phyloP scores from a whole-genome alignment of 2,329 filamentous ascomycete genomes.

The Lecanicillium sp. region DNA sequence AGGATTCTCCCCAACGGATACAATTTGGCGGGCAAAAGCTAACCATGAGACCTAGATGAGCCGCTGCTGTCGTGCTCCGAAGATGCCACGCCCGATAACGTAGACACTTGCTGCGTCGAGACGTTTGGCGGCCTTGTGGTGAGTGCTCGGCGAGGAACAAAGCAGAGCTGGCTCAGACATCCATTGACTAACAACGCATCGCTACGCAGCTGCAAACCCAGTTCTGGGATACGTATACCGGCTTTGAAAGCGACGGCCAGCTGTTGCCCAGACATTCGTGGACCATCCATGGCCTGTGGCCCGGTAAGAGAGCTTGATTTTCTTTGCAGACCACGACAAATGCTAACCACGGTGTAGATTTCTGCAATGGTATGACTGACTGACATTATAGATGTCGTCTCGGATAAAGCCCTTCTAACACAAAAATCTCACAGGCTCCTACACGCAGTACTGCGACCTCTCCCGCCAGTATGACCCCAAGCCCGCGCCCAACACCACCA shows the following conservation, averaged over 20 bases:
- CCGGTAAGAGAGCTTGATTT: conserved; percentile 19
- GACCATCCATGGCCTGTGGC: conserved; percentile 55
- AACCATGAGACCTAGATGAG: conserved; percentile 13
- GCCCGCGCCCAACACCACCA: conserved; percentile 57
- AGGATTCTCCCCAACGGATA: neutral
- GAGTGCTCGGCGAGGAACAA: conserved; percentile 9
- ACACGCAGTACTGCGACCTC: conserved; percentile 61
- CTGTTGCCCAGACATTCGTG: conserved; percentile 48
- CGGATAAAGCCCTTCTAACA: neutral
- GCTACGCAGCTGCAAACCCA: conserved; percentile 44
- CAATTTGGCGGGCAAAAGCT: neutral
- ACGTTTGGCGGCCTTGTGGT: conserved; percentile 55
- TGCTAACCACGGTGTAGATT: conserved; percentile 23
- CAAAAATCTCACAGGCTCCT: conserved; percentile 38
- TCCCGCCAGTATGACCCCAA: conserved; percentile 55
- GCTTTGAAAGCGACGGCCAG: conserved; percentile 49
- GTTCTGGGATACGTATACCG: conserved; percentile 59
- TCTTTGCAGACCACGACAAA: neutral
- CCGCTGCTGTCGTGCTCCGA: conserved; percentile 41
- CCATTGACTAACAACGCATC: neutral
- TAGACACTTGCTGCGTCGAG: conserved; percentile 58
- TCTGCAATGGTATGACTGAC: conserved; percentile 32
- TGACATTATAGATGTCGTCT: neutral
- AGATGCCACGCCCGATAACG: conserved; percentile 31
- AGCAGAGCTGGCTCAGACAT: neutral